A percentile compares a stretch with the other conserved stretches of the same genome.
These are phyloP conservation scores for Bothriochloa decipiens DNA, from an alignment of 176 grass and related monocot genomes.

Conservation along the genomic window DNA sequence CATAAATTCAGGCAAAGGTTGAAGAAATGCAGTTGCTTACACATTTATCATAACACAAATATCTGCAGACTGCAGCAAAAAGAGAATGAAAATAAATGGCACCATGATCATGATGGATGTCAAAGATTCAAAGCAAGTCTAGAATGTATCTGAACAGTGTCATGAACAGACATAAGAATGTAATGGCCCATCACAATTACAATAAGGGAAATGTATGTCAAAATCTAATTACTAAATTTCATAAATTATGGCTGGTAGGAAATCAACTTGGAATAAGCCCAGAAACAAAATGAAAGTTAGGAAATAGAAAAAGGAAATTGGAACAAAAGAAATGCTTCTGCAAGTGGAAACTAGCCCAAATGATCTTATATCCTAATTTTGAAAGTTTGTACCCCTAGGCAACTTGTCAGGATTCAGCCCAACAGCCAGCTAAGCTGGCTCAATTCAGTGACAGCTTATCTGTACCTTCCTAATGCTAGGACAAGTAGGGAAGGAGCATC, in stretches of 20 bases:
- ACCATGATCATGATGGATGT: not conserved
- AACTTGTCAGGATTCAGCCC: not conserved
- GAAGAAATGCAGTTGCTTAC: not conserved
- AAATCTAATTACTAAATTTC: not conserved
- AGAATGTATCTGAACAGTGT: not conserved
- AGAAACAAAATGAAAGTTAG: not conserved
- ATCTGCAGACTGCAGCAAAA: not conserved
- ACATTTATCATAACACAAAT: too few relatives aligned
- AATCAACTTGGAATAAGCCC: not conserved
- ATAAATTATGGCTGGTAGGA: not conserved
- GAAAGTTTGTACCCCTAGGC: not conserved
- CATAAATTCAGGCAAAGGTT: conserved; percentile 9
- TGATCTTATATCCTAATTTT: not conserved
- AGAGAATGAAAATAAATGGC: not conserved
- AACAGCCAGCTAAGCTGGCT: conserved; percentile 17
- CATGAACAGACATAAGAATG: not conserved
- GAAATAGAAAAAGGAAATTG: not conserved
- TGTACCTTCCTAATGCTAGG: conserved; percentile 31
- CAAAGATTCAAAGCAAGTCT: not conserved
- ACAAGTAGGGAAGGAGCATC: conserved; percentile 1
- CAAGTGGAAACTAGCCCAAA: not conserved
- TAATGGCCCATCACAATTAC: not conserved
- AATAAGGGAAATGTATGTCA: not conserved
- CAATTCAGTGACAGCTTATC: conserved; percentile 19
- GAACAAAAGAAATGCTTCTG: not conserved